Percentiles rank a stretch among this genome's conserved stretches.
Evolutionary conservation across 2,329 filamentous ascomycete genomes (phyloP).

Genomic region (Apiospora phragmitis): DNA sequence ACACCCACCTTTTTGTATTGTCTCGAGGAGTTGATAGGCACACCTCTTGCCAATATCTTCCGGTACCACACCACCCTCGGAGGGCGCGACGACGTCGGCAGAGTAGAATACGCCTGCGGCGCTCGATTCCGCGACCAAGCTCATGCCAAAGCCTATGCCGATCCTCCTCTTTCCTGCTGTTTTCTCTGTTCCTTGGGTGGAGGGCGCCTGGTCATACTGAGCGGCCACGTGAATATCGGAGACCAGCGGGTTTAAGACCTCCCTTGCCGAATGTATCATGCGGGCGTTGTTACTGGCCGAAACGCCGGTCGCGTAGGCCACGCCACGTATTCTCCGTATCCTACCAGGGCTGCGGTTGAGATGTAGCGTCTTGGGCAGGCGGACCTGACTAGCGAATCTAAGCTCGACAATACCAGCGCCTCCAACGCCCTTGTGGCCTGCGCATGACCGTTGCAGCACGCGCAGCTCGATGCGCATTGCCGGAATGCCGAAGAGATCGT

Average conservation of each 20-base stretch:
- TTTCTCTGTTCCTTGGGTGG: conserved; percentile 54
- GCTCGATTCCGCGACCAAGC: conserved; percentile 88
- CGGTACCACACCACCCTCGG: conserved; percentile 77
- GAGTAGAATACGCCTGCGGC: conserved; percentile 80
- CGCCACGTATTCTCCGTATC: conserved; percentile 86
- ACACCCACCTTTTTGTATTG: conserved; percentile 80
- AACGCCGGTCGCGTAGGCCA: conserved; percentile 91
- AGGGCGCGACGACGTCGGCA: conserved; percentile 76
- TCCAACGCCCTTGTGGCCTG: conserved; percentile 71
- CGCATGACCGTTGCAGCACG: conserved; percentile 77
- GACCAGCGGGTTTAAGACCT: conserved; percentile 81
- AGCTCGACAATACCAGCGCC: conserved; percentile 93
- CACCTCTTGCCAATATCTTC: conserved; percentile 89
- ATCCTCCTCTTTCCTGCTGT: conserved; percentile 60
- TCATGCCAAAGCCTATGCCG: conserved; percentile 89
- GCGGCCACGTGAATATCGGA: conserved; percentile 89
- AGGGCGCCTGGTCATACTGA: conserved; percentile 68
- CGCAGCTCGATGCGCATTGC: conserved; percentile 80
- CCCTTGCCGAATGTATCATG: conserved; percentile 89
- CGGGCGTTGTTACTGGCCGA: conserved; percentile 90
- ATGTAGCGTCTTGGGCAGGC: conserved; percentile 91
- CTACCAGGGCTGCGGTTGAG: conserved; percentile 77
- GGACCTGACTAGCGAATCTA: conserved; percentile 88
- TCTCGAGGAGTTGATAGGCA: conserved; percentile 85
- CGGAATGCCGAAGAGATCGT: conserved; percentile 83